These are phyloP conservation scores for Posidonia oceanica DNA, from an alignment of 116 monocot species.

Conservation along the genomic window DNA sequence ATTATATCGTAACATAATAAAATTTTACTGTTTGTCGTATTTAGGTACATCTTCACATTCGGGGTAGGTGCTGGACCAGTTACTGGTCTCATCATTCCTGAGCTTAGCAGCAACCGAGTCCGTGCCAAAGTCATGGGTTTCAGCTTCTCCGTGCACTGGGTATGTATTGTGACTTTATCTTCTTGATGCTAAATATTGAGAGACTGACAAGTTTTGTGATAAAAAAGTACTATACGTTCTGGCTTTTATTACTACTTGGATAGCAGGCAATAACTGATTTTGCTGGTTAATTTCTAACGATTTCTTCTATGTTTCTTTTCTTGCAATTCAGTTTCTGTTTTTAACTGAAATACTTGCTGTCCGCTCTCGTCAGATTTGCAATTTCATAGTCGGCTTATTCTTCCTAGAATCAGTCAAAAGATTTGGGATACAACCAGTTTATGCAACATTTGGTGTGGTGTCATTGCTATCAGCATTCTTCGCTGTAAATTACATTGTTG, in stretches of 20 bases:
- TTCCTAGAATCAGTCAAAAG: constrained; percentile 65
- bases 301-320: background rate
- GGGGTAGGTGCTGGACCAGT: constrained; percentile 88
- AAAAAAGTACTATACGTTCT: no score
- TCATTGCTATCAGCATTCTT: constrained; percentile 66
- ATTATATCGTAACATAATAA: background rate
- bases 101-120: constrained; percentile 51
- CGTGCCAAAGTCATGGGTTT: constrained; percentile 67
- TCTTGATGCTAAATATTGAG: no score
- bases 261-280: background rate
- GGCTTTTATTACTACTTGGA: no score
- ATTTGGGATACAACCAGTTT: constrained; percentile 68
- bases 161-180: background rate
- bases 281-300: background rate
- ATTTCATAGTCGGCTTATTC: constrained; percentile 72
- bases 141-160: constrained; percentile 88
- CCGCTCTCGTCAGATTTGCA: constrained; percentile 43
- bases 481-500: constrained; percentile 48
- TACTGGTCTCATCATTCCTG: constrained; percentile 82
- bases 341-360: background rate
- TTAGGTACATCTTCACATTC: constrained; percentile 85
- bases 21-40: constrained; percentile 7
- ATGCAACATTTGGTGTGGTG: constrained; percentile 65
- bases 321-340: background rate
- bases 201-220: no score